phyloP scores from a whole-genome alignment of 2,329 filamentous ascomycete genomes.

The Colletotrichum siamense region DNA sequence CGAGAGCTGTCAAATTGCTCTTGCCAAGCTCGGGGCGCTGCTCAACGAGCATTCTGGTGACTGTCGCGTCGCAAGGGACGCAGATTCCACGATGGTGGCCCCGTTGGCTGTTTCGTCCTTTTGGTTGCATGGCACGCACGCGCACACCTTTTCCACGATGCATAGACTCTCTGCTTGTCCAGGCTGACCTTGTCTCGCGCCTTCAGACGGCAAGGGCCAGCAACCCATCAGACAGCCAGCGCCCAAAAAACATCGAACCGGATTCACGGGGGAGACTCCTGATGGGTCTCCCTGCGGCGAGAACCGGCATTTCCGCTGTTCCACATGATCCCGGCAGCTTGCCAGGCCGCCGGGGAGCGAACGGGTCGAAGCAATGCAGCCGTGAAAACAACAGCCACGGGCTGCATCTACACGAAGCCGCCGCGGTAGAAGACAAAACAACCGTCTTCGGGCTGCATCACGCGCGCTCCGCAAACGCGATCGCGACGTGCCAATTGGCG shows the following conservation, averaged over 20 bases:
- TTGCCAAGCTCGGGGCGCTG: background rate
- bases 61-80: background rate
- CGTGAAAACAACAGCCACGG: background rate
- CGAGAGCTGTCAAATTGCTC: background rate
- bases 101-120: background rate
- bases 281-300: background rate
- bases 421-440: background rate
- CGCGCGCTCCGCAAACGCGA: background rate
- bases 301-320: slow-evolving; percentile 19
- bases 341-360: background rate
- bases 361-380: background rate
- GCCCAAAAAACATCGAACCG: background rate
- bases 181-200: slow-evolving; percentile 1
- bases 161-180: background rate
- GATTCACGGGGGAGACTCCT: background rate
- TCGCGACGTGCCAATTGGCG: background rate
- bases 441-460: background rate
- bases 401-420: background rate
- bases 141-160: background rate
- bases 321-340: slow-evolving; percentile 11
- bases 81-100: background rate
- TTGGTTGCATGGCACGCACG: background rate
- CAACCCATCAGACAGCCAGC: background rate
- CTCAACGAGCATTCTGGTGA: background rate
- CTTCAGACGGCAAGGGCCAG: background rate